These are phyloP conservation scores for Pythium grandisporangium DNA, from an alignment of 352 stramenopile species.

Conservation along the genomic window DNA sequence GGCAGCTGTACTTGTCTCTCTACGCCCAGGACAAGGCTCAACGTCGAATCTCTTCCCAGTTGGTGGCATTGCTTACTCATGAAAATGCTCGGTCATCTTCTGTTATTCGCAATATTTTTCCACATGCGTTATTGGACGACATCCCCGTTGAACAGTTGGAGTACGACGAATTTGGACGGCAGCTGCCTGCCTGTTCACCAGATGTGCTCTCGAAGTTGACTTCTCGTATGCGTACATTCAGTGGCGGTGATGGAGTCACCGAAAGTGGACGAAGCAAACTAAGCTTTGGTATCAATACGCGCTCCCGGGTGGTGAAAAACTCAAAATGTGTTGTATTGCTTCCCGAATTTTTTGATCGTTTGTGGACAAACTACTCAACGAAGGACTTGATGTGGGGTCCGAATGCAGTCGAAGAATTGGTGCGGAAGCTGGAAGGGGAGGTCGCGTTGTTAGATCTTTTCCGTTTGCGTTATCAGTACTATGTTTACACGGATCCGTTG, in stretches of 20 bases:
- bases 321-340: constrained; percentile 76
- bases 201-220: constrained; percentile 27
- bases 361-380: constrained; percentile 61
- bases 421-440: constrained; percentile 58
- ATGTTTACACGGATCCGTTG: constrained; percentile 72
- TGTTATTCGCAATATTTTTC: constrained; percentile 79
- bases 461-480: constrained; percentile 71
- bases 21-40: constrained; percentile 80
- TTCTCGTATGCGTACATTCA: constrained; percentile 19
- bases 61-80: constrained; percentile 78
- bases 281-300: constrained; percentile 67
- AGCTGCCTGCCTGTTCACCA: constrained; percentile 41
- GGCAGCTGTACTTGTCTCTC: constrained; percentile 77
- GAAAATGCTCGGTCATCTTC: constrained; percentile 79
- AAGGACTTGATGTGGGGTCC: constrained; percentile 81
- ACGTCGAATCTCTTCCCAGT: constrained; percentile 76
- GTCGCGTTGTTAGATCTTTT: constrained; percentile 70
- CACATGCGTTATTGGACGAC: constrained; percentile 72
- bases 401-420: constrained; percentile 63
- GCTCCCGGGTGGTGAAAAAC: constrained; percentile 56
- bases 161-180: constrained; percentile 78
- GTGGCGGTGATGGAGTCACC: constrained; percentile 52
- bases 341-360: constrained; percentile 80
- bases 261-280: constrained; percentile 65
- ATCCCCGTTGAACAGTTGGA: constrained; percentile 61